phyloP scores from a whole-genome alignment of 2,329 filamentous ascomycete species.

The Colletotrichum sp. region DNA sequence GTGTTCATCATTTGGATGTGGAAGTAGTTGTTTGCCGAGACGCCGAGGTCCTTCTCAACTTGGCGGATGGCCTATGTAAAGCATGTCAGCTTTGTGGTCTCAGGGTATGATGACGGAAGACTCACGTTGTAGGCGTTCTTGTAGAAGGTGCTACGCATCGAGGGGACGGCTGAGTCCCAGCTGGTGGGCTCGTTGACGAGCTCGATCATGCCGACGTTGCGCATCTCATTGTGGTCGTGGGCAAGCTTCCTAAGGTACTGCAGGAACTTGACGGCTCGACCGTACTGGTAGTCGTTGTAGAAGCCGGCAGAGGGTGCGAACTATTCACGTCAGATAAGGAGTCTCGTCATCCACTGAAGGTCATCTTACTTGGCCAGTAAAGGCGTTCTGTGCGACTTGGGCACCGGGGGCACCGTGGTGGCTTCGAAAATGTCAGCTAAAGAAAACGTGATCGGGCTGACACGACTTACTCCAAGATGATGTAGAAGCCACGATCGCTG shows the following conservation, averaged over 20 bases:
- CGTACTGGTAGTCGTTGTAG: conserved; percentile 61
- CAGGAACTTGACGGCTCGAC: conserved; percentile 60
- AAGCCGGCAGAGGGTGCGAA: conserved; percentile 47
- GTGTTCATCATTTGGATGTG: conserved; percentile 58
- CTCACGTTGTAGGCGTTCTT: conserved; percentile 40
- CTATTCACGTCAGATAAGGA: background rate
- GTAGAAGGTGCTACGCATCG: conserved; percentile 49
- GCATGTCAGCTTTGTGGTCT: background rate
- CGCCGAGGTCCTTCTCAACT: conserved; percentile 47
- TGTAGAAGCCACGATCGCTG: conserved; percentile 52
- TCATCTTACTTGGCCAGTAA: conserved; percentile 45
- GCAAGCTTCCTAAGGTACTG: conserved; percentile 58
- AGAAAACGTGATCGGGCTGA: background rate
- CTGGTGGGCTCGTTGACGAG: conserved; percentile 63
- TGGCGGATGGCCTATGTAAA: conserved; percentile 46
- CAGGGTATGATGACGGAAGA: background rate
- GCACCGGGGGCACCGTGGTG: conserved; percentile 57
- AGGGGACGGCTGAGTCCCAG: conserved; percentile 31
- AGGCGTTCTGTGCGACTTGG: conserved; percentile 48
- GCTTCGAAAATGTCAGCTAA: background rate
- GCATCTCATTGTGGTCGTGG: conserved; percentile 51
- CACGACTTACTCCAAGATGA: conserved; percentile 48
- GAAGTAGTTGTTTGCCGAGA: conserved; percentile 46
- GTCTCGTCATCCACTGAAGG: background rate
- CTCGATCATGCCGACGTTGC: conserved; percentile 63